Percentiles rank a stretch among this genome's conserved stretches.
Evolutionary conservation across 1,284 basidiomycete genomes (phyloP).

Genomic region (Boletus holoroseus): DNA sequence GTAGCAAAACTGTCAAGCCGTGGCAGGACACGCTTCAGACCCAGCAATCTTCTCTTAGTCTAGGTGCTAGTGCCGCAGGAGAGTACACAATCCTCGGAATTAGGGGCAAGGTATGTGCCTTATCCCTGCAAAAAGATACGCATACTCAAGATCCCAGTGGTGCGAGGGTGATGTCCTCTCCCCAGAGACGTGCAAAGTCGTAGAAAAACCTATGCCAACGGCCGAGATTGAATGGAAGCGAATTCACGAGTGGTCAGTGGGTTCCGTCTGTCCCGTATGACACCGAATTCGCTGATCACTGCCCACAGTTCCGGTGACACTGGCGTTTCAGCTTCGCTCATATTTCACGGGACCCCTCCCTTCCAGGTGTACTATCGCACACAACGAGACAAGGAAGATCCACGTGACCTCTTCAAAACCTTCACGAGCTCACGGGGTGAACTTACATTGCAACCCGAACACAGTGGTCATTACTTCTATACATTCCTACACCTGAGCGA

Average conservation of each 20-base stretch:
- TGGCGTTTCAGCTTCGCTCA: conserved; percentile 82
- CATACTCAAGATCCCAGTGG: conserved; percentile 40
- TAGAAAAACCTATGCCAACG: conserved; percentile 70
- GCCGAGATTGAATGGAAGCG: conserved; percentile 86
- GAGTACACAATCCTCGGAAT: conserved; percentile 75
- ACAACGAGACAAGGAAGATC: conserved; percentile 63
- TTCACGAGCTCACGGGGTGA: conserved; percentile 77
- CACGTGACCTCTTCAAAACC: conserved; percentile 52
- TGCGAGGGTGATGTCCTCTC: conserved; percentile 76
- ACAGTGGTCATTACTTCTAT: conserved; percentile 87
- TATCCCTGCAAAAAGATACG: not conserved
- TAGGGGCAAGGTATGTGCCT: conserved; percentile 51
- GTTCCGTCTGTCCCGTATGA: not conserved
- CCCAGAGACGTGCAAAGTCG: conserved; percentile 71
- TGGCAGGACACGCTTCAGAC: conserved; percentile 61
- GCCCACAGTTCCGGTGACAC: conserved; percentile 83
- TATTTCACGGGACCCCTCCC: conserved; percentile 85
- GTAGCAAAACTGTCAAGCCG: conserved; percentile 42
- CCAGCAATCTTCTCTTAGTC: conserved; percentile 43
- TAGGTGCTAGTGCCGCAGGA: conserved; percentile 64
- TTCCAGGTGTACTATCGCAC: conserved; percentile 80
- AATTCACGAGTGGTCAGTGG: conserved; percentile 80
- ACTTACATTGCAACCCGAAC: conserved; percentile 81
- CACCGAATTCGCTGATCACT: conserved; percentile 1
- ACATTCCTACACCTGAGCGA: conserved; percentile 79